phyloP scores from a whole-genome alignment of 2,329 filamentous ascomycete species.

The Ophiostoma sp. region DNA sequence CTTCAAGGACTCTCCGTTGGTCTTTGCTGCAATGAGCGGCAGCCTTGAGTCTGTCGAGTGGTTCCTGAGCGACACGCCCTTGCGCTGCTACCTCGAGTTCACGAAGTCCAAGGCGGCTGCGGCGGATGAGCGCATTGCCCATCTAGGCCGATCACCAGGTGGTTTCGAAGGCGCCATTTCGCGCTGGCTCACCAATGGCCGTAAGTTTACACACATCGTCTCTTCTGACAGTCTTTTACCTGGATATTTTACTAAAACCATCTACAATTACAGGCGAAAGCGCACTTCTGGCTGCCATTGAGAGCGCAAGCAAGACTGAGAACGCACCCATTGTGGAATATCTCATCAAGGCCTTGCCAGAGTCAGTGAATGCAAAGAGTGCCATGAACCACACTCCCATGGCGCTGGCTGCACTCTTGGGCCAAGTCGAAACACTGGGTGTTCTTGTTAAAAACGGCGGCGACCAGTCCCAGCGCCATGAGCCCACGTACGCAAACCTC shows the following conservation, averaged over 20 bases:
- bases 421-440: neutral
- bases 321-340: neutral
- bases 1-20: slow-evolving; percentile 51
- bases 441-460: neutral
- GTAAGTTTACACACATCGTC: slow-evolving; percentile 32
- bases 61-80: slow-evolving; percentile 67
- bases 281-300: neutral
- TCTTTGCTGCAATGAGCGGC: slow-evolving; percentile 51
- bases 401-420: neutral
- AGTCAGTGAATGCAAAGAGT: neutral
- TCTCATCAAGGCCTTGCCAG: slow-evolving; percentile 1
- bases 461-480: neutral
- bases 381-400: neutral
- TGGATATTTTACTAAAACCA: neutral
- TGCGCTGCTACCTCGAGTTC: slow-evolving; percentile 64
- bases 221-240: too few species aligned
- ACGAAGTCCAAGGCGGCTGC: slow-evolving; percentile 51
- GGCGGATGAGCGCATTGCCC: slow-evolving; percentile 57
- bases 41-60: slow-evolving; percentile 68
- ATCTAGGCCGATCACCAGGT: slow-evolving; percentile 52
- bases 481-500: neutral
- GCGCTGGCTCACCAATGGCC: slow-evolving; percentile 57
- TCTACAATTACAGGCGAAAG: neutral
- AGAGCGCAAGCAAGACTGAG: neutral
- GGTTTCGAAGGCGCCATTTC: slow-evolving; percentile 61